Percentiles rank a stretch among this genome's conserved stretches.
These are phyloP conservation scores for Rhododendron simsii DNA, from an alignment of 148 eudicot genomes.

Conservation along the genomic window DNA sequence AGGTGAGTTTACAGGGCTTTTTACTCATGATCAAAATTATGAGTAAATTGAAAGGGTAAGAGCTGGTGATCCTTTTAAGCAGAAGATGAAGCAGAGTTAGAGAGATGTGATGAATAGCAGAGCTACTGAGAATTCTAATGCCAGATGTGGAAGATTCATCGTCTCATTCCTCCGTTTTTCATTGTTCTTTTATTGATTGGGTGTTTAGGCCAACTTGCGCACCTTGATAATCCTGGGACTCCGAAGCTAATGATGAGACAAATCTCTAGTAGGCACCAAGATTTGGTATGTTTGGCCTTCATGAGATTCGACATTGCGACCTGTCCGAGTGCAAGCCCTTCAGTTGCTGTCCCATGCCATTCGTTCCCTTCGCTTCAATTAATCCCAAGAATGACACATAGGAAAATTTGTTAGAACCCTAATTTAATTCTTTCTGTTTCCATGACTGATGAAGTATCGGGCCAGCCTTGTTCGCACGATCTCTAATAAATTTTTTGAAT, in stretches of 20 bases:
- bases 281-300: too few species aligned
- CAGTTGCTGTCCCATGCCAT: too few species aligned
- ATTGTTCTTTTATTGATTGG: constrained; percentile 12
- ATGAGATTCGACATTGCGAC: constrained; percentile 18
- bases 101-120: constrained; percentile 31
- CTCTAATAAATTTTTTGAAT: too few species aligned
- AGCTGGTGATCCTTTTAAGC: too few species aligned
- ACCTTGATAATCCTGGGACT: constrained; percentile 44
- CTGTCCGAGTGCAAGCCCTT: too few species aligned
- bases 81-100: not conserved
- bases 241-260: constrained; percentile 5
- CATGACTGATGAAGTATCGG: not conserved
- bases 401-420: not conserved
- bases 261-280: too few species aligned
- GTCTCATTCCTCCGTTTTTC: too few species aligned
- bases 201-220: constrained; percentile 46
- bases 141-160: too few species aligned
- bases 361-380: not conserved
- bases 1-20: too few species aligned
- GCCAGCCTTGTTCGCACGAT: too few species aligned
- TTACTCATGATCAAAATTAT: too few species aligned
- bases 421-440: not conserved
- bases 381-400: not conserved
- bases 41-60: too few species aligned
- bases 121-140: constrained; percentile 17